Base-by-base conservation (phyloP, 768 basidiomycete genomes). In the Mycena haematopus region DNA sequence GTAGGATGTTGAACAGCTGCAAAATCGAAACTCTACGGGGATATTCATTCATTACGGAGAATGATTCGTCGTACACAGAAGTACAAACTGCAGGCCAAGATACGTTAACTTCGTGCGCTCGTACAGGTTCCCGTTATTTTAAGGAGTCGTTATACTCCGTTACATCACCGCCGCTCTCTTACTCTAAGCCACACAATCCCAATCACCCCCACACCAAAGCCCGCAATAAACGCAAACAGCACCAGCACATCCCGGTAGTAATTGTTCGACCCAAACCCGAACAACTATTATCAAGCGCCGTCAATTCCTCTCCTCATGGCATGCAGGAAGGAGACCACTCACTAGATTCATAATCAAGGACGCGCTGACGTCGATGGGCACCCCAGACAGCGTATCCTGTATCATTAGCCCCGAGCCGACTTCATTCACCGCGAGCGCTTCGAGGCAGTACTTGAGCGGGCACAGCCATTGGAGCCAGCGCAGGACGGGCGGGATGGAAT, bases 391-490 rank as follows among this genome's bases (percentile, higher is more conserved):
- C 6, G 79, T 81, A 75, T 95, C 94, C 60, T 84, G 62, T 31
- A 97, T 97, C 86, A 88, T 85, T 35, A 97, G 78, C 3, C 95
- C 96, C 5, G 92, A 90, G 40, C 87, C 87, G 17, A 99, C 93
- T 73, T 98, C 96, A 71, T 99, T 99, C 38, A 97, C 91, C 14
- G 89, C 81, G 17, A 97, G 79, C 6, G 96, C 96, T 71, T 94
- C 92, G n/a, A 93, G 79, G 25, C 82, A 80, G 72, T 87, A 93
- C 74, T 94, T 94, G 50, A 95, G 81, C 40, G 92, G 91, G 56
- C 90, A 91, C 60, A 96, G 68, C 90, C 93, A 98, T 71, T 96
- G 90, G 56, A 98, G 79, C 96, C 96, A 99, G 17, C 96, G 84
- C 1, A 99, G 82, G 2, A 96, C 93, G 2, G 92, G 91, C 4